Evolutionary conservation across 1,284 basidiomycete species (phyloP), one percentile per base, ranked within the genome.

Genomic region (Microbotryum lychnidis-dioicae): DNA sequence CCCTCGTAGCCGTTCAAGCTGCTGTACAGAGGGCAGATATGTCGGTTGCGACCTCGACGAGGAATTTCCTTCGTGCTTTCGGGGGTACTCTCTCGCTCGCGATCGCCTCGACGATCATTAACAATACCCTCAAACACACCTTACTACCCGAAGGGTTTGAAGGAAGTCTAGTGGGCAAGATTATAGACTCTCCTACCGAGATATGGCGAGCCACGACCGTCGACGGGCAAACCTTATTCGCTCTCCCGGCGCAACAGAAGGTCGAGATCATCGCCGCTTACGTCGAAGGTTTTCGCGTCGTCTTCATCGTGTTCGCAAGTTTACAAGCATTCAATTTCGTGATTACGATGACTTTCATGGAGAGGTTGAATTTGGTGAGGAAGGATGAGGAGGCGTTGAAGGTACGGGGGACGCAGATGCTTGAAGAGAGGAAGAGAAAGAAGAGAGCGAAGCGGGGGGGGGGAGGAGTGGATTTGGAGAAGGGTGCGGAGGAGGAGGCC

Each of bases 31-130:
- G 84, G 27, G 77, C 78, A 51, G 85, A 87, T 63, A 83, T 87
- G 80, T 83, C 84, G 1, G 84, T 86, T 8, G 84, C 86, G 2
- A 87, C 86, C 0, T 81, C 82, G 0, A 80, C 84, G 55, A 79
- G 85, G 37, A 87, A 86, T 69, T 86, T 87, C 69, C 77, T 85
- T 58, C 80, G 85, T 6, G 74, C 82, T 20, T 76, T 87, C 3
- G 85, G 85, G 25, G 84, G 84, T 23, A 82, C 84, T 0, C 69
- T 87, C 0, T 77, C 81, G 9, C 77, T 87, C 1, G 84, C 85
- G 0, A 76, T 87, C 42, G 82, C 80, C 14, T 80, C 82, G 1
- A 81, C 83, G 7, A 73, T 75, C 50, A 65, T 76, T 59, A 84
- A 84, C 72, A 84, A 84, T 70, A 76, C 78, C 4, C 75, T 85